These are phyloP conservation scores for Mucor saturninus DNA, from an alignment of 371 early-diverging fungal species.

Conservation along the genomic window DNA sequence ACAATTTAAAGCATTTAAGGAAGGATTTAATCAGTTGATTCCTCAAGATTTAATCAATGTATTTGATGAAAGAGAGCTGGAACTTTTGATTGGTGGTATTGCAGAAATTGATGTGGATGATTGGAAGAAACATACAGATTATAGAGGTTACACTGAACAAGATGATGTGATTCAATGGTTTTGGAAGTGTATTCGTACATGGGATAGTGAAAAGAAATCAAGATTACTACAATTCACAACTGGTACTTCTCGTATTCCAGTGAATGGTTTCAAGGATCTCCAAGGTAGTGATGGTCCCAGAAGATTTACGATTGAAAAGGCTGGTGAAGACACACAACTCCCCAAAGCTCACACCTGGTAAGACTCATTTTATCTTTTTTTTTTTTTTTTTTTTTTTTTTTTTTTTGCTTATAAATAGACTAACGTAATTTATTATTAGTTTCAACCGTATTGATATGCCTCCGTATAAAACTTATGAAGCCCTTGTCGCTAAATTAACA, in stretches of 20 bases:
- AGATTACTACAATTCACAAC: slow-evolving; percentile 97
- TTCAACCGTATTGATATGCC: slow-evolving; percentile 97
- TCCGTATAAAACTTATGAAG: slow-evolving; percentile 78
- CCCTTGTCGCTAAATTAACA: slow-evolving; percentile 80
- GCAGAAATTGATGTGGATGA: slow-evolving; percentile 99
- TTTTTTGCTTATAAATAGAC: neutral
- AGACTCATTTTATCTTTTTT: slow-evolving; percentile 2
- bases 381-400: neutral
- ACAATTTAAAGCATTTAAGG: slow-evolving; percentile 92
- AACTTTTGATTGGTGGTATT: slow-evolving; percentile 97
- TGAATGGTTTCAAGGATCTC: slow-evolving; percentile 98
- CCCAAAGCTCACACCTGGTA: slow-evolving; percentile 97
- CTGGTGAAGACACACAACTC: slow-evolving; percentile 82
- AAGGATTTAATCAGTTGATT: slow-evolving; percentile 96
- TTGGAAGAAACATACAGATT: slow-evolving; percentile 99
- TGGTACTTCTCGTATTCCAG: slow-evolving; percentile 97
- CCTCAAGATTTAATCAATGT: slow-evolving; percentile 92
- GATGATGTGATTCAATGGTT: slow-evolving; percentile 98
- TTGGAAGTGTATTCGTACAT: slow-evolving; percentile 92
- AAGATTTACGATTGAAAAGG: slow-evolving; percentile 95
- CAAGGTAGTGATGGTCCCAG: slow-evolving; percentile 97
- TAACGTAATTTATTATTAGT: slow-evolving; percentile 30
- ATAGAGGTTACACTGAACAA: slow-evolving; percentile 94
- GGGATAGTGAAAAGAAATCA: slow-evolving; percentile 94
- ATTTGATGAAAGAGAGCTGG: slow-evolving; percentile 98